Conservation (phyloP, 176 grass and related monocot genomes). For the Oryza glaberrima region DNA sequence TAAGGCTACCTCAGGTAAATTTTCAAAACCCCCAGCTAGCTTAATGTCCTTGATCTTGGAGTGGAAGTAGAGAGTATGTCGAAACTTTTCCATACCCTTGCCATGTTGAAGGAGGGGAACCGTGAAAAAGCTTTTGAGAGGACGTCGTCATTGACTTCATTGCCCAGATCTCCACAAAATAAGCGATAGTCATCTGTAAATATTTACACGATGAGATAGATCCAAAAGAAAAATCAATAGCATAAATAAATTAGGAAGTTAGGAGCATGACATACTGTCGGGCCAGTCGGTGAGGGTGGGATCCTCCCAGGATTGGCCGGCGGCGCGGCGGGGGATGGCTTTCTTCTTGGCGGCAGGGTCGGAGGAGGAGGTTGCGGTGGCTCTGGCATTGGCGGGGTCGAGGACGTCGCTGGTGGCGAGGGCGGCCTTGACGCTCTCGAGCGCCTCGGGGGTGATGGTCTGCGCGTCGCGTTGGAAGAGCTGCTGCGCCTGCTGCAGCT, state of each 20-base stretch:
- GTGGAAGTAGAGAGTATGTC: background rate
- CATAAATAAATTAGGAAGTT: no score
- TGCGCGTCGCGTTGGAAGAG: constrained; percentile 94
- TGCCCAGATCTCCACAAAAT: constrained; percentile 96
- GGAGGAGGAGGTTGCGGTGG: constrained; percentile 44
- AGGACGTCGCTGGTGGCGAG: constrained; percentile 84
- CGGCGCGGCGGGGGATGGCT: constrained; percentile 75
- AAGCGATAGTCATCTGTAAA: constrained; percentile 83
- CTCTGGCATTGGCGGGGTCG: constrained; percentile 54
- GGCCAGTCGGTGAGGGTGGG: constrained; percentile 93
- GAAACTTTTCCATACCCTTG: constrained; percentile 53
- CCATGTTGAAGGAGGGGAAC: constrained; percentile 99
- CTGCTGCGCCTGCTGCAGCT: constrained; percentile 84
- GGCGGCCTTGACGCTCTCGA: constrained; percentile 95
- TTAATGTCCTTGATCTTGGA: background rate
- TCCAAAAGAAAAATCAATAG: no score
- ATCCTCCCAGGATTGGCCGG: constrained; percentile 86
- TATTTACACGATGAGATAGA: constrained; percentile 3
- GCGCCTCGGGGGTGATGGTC: constrained; percentile 91
- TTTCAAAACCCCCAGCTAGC: no score
- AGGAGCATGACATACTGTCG: constrained; percentile 57
- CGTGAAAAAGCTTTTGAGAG: constrained; percentile 90
- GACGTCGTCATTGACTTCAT: constrained; percentile 98
- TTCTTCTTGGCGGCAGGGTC: constrained; percentile 66
- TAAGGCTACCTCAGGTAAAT: no score